Conservation (phyloP, 768 basidiomycete genomes). For the Amyloporia xantha region DNA sequence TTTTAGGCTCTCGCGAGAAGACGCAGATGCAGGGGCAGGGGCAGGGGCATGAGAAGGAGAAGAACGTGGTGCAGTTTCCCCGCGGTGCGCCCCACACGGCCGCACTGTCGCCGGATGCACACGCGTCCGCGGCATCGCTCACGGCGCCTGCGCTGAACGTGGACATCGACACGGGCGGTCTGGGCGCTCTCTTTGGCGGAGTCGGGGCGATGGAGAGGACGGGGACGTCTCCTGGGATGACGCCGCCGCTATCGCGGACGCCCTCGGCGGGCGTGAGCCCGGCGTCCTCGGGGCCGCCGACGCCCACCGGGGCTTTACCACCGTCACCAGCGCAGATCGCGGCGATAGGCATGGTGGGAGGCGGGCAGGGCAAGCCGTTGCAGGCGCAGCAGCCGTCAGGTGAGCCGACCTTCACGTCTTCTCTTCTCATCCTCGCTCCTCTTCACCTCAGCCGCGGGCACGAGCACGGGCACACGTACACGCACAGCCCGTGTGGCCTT, state of each 20-base stretch:
- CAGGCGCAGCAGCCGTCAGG: background rate
- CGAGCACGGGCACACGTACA: too few relatives aligned
- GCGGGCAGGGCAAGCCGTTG: background rate
- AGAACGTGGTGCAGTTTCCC: too few relatives aligned
- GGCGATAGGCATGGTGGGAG: background rate
- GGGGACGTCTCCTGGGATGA: background rate
- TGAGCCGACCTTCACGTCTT: background rate
- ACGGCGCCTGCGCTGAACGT: conserved; percentile 2
- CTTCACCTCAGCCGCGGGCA: background rate
- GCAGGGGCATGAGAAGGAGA: background rate
- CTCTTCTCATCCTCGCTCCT: background rate
- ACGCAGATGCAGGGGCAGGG: background rate
- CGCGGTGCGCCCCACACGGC: too few relatives aligned
- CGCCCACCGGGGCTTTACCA: background rate
- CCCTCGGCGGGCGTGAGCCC: background rate
- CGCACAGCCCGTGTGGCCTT: too few relatives aligned
- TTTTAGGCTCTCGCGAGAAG: too few relatives aligned
- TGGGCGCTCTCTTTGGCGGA: background rate
- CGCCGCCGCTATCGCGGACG: background rate
- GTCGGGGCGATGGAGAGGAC: background rate
- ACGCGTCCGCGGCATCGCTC: background rate
- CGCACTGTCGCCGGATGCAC: too few relatives aligned
- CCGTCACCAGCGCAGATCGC: background rate
- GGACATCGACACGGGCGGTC: background rate
- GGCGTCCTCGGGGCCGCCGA: background rate